Conservation (phyloP, 352 stramenopile species). For the Globisporangium okanoganense region DNA sequence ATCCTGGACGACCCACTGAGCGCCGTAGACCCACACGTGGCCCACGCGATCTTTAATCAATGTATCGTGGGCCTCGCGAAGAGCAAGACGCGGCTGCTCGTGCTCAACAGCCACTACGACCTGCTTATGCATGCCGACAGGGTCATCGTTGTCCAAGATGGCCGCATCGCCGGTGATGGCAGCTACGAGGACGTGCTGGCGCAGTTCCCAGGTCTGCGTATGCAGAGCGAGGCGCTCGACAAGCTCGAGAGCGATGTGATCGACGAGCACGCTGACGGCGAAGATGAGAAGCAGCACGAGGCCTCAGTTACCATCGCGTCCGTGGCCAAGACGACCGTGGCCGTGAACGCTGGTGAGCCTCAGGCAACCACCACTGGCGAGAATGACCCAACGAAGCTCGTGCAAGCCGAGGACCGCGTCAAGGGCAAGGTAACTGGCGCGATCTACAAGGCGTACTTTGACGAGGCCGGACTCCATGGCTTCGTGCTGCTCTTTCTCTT, state of each 20-base stretch:
- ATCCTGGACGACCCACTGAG: slow-evolving; percentile 94
- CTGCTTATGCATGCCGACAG: slow-evolving; percentile 55
- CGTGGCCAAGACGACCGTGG: not conserved
- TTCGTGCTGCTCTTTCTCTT: not conserved
- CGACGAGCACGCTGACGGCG: slow-evolving; percentile 8
- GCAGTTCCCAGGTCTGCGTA: slow-evolving; percentile 24
- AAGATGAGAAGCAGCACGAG: not conserved
- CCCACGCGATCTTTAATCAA: slow-evolving; percentile 89
- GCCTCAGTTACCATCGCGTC: not conserved
- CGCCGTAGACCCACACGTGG: slow-evolving; percentile 94
- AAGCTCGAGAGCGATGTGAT: slow-evolving; percentile 4
- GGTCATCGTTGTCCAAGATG: slow-evolving; percentile 68
- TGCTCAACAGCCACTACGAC: slow-evolving; percentile 93
- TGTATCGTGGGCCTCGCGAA: slow-evolving; percentile 69
- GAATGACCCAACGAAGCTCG: slow-evolving; percentile 8
- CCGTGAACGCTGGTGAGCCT: not conserved
- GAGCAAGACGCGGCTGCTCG: slow-evolving; percentile 80
- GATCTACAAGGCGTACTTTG: slow-evolving; percentile 36
- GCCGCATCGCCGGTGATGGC: slow-evolving; percentile 76
- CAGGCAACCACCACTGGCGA: not conserved
- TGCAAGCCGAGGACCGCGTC: slow-evolving; percentile 31
- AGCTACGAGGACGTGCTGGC: slow-evolving; percentile 58
- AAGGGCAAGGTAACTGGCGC: slow-evolving; percentile 23
- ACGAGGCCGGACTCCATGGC: slow-evolving; percentile 28
- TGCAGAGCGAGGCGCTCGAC: slow-evolving; percentile 8